phyloP scores from a whole-genome alignment of 805 yeast genomes.

The Ogataea pini region DNA sequence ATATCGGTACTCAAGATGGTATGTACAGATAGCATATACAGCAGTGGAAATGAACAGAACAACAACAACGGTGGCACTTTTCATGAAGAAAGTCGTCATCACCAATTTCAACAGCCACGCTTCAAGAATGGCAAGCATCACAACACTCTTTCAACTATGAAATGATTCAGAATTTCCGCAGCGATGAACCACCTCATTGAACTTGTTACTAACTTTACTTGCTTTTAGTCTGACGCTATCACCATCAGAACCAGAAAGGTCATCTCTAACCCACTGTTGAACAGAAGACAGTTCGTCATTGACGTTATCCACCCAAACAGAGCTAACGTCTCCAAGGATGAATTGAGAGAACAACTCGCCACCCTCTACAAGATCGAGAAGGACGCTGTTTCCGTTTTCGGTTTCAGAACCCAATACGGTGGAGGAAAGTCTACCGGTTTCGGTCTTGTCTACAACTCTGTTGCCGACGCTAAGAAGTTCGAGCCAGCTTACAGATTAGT shows the following conservation, averaged over 20 bases:
- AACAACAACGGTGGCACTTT: neutral
- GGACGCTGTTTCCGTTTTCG: conserved; percentile 87
- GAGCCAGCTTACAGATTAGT: conserved; percentile 99
- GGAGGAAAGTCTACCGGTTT: conserved; percentile 99
- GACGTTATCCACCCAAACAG: conserved; percentile 99
- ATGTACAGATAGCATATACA: conserved; percentile 9
- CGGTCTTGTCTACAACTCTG: conserved; percentile 98
- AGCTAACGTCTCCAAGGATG: conserved; percentile 99
- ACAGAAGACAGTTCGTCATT: conserved; percentile 99
- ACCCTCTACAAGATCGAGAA: conserved; percentile 66
- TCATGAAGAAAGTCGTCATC: neutral
- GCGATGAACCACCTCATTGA: neutral
- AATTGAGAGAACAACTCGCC: conserved; percentile 78
- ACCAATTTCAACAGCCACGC: neutral
- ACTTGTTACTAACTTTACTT: conserved; percentile 5
- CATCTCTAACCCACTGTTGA: conserved; percentile 98
- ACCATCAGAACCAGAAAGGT: conserved; percentile 99
- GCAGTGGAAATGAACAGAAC: conserved; percentile 7
- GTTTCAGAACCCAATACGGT: conserved; percentile 99
- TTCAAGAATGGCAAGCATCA: no score
- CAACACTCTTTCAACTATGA: neutral
- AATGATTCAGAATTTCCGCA: neutral
- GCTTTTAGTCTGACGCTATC: conserved; percentile 91
- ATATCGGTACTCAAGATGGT: conserved; percentile 15
- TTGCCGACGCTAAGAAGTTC: conserved; percentile 95